These are phyloP conservation scores for Syzygium grande DNA, from an alignment of 345 rosid genomes.

Conservation along the genomic window DNA sequence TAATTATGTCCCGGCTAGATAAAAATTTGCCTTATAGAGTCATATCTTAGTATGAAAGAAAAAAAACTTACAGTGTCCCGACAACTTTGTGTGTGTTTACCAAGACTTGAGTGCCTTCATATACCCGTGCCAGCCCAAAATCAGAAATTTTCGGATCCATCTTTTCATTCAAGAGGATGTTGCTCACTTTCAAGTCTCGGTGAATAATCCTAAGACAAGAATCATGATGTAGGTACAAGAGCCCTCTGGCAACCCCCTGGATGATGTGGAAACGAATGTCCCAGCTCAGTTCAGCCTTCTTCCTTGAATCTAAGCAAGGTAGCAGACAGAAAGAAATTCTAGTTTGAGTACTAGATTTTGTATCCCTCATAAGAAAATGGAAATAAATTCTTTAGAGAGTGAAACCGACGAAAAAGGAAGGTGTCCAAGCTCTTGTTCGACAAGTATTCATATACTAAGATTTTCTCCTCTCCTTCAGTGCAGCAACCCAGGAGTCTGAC, in stretches of 20 bases:
- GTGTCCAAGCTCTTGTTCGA: slow-evolving; percentile 23
- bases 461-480: slow-evolving; percentile 41
- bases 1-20: background rate
- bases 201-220: slow-evolving; percentile 25
- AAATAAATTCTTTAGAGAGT: no score
- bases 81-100: slow-evolving; percentile 15
- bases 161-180: slow-evolving; percentile 20
- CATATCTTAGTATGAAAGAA: background rate
- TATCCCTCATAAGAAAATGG: background rate
- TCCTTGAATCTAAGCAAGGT: slow-evolving; percentile 3
- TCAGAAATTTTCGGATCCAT: slow-evolving; percentile 36
- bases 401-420: slow-evolving; percentile 12
- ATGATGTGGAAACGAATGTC: slow-evolving; percentile 14
- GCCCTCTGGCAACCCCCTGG: slow-evolving; percentile 24
- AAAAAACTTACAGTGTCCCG: slow-evolving; percentile 15
- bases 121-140: slow-evolving; percentile 28
- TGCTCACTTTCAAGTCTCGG: slow-evolving; percentile 25
- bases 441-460: slow-evolving; percentile 47
- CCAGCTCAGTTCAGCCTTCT: slow-evolving; percentile 15
- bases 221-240: slow-evolving; percentile 27
- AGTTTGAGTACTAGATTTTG: background rate
- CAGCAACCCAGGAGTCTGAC: slow-evolving; percentile 60
- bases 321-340: background rate
- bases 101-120: slow-evolving; percentile 5
- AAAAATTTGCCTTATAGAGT: background rate